A percentile compares a stretch with the other conserved stretches of the same genome.
phyloP scores from a whole-genome alignment of 2,329 filamentous ascomycete genomes.

The Aureobasidium uvarum region DNA sequence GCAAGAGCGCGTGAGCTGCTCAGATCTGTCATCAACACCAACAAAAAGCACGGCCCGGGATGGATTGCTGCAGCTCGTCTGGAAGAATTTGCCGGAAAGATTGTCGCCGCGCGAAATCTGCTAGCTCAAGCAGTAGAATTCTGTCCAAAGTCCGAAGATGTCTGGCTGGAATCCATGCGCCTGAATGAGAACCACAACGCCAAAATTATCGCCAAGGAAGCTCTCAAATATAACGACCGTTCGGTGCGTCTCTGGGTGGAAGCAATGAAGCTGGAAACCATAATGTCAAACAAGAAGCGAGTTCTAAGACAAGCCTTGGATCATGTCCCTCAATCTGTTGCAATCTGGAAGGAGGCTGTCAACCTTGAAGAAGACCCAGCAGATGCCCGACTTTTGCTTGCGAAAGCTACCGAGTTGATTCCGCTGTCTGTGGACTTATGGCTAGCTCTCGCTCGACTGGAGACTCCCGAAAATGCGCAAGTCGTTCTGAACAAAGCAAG shows the following conservation, averaged over 20 bases:
- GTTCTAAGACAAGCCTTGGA: conserved; percentile 89
- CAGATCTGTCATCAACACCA: conserved; percentile 97
- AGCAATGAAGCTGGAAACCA: conserved; percentile 87
- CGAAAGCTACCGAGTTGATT: conserved; percentile 94
- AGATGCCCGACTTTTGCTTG: conserved; percentile 83
- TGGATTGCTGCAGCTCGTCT: conserved; percentile 94
- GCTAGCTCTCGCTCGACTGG: conserved; percentile 87
- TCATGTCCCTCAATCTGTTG: conserved; percentile 89
- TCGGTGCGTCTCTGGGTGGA: conserved; percentile 92
- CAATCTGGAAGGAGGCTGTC: conserved; percentile 97
- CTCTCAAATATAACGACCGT: conserved; percentile 85
- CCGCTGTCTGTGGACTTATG: conserved; percentile 91
- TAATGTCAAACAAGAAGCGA: conserved; percentile 81
- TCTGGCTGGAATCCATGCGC: conserved; percentile 93
- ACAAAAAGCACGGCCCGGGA: conserved; percentile 88
- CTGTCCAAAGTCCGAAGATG: conserved; percentile 91
- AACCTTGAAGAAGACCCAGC: conserved; percentile 89
- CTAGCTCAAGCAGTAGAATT: conserved; percentile 86
- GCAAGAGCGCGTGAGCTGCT: conserved; percentile 87
- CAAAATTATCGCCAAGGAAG: conserved; percentile 90
- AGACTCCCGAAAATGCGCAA: conserved; percentile 87
- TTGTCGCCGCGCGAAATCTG: conserved; percentile 81
- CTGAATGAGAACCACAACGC: conserved; percentile 90
- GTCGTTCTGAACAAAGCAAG: conserved; percentile 93
- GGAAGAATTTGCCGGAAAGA: conserved; percentile 89